phyloP scores from a whole-genome alignment of 2,329 filamentous ascomycete genomes.

The Microsporum canis region DNA sequence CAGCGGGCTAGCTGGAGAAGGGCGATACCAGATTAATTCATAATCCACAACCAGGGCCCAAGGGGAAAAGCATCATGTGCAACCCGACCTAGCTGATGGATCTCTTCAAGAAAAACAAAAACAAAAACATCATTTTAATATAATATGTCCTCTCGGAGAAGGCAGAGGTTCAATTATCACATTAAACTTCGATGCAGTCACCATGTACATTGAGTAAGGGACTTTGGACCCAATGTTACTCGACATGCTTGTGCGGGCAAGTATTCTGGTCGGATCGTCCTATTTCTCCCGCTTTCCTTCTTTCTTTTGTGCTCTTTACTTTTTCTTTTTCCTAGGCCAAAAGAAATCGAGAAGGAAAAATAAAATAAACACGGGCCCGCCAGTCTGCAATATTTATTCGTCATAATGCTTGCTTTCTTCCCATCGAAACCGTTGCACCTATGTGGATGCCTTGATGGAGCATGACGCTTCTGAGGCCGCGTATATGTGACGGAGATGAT shows the following conservation, averaged over 20 bases:
- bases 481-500: neutral
- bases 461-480: neutral
- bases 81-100: neutral
- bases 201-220: neutral
- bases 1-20: neutral
- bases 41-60: neutral
- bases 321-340: neutral
- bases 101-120: neutral
- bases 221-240: neutral
- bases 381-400: neutral
- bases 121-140: neutral
- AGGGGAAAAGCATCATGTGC: neutral
- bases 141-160: constrained; percentile 1
- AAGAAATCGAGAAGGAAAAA: neutral
- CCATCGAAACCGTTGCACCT: constrained; percentile 1
- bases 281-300: neutral
- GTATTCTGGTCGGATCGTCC: constrained; percentile 2
- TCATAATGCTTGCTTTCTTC: constrained; percentile 1
- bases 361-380: neutral
- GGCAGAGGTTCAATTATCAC: neutral
- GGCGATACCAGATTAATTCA: neutral
- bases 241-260: neutral
- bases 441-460: neutral
- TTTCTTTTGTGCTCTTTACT: neutral
- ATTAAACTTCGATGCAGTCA: neutral